Conservation (phyloP, 1,284 basidiomycete genomes). For the Chiua sp. region DNA sequence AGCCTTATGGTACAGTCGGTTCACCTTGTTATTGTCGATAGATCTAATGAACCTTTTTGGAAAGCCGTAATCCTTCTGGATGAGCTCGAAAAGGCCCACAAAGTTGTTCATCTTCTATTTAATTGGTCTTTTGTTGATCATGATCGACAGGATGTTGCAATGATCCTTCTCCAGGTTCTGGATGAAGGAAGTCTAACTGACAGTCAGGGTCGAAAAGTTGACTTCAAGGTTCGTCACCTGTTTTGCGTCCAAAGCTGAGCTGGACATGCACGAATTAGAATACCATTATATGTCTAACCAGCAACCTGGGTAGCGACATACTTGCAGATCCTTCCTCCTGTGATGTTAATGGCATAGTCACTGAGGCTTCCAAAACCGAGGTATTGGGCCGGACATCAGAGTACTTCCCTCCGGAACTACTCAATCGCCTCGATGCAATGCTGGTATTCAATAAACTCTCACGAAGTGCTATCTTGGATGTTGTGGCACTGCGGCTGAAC, state of each 20-base stretch:
- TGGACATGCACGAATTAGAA: too few species aligned
- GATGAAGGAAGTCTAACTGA: slow-evolving; percentile 94
- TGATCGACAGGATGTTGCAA: slow-evolving; percentile 72
- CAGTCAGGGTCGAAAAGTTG: slow-evolving; percentile 76
- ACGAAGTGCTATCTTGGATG: slow-evolving; percentile 70
- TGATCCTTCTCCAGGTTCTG: slow-evolving; percentile 92
- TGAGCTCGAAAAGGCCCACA: slow-evolving; percentile 93
- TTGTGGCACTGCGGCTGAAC: slow-evolving; percentile 77
- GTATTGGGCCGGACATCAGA: slow-evolving; percentile 81
- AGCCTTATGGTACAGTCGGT: slow-evolving; percentile 70
- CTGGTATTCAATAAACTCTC: slow-evolving; percentile 92
- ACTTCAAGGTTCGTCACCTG: slow-evolving; percentile 68
- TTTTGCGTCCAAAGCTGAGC: too few species aligned
- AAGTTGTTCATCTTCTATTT: slow-evolving; percentile 42
- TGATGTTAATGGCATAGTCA: slow-evolving; percentile 70
- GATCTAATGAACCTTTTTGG: not conserved
- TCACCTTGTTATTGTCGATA: not conserved
- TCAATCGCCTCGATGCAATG: slow-evolving; percentile 89
- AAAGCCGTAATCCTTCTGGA: slow-evolving; percentile 82
- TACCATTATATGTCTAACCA: slow-evolving; percentile 46
- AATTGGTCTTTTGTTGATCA: not conserved
- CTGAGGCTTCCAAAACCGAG: slow-evolving; percentile 61
- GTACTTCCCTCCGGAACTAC: slow-evolving; percentile 90
- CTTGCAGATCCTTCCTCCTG: slow-evolving; percentile 75
- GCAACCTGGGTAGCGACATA: slow-evolving; percentile 69